Percentiles rank a stretch among this genome's conserved stretches.
Conservation (phyloP, 345 rosid genomes). For the Citrus trifoliata region DNA sequence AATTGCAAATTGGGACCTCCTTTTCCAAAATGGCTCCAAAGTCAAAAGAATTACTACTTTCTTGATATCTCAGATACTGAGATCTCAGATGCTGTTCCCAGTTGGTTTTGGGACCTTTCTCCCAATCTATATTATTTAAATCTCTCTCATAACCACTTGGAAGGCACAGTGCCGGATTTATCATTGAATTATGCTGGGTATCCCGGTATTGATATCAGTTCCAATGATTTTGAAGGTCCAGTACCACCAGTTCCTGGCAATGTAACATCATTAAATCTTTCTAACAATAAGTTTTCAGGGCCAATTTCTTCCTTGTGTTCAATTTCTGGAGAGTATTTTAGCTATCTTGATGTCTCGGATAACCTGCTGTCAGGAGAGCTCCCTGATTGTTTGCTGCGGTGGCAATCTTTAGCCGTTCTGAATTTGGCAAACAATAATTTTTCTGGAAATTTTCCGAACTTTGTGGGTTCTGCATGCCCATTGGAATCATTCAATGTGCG, state of each 20-base stretch:
- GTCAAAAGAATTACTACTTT: neutral
- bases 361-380: constrained; percentile 32
- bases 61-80: neutral
- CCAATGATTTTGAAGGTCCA: constrained; percentile 11
- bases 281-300: constrained; percentile 32
- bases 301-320: constrained; percentile 21
- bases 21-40: constrained; percentile 29
- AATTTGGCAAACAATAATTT: constrained; percentile 21
- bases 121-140: neutral
- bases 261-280: constrained; percentile 27
- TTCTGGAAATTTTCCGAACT: constrained; percentile 12
- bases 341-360: constrained; percentile 33
- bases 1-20: constrained; percentile 17
- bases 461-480: neutral
- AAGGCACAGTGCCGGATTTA: constrained; percentile 14
- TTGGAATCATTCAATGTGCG: constrained; percentile 10
- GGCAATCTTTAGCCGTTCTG: neutral
- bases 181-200: neutral
- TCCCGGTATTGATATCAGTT: constrained; percentile 18
- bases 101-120: constrained; percentile 26
- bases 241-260: constrained; percentile 3
- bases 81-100: constrained; percentile 16
- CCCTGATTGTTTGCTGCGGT: constrained; percentile 14
- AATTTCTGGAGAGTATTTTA: neutral
- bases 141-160: constrained; percentile 18